These are phyloP conservation scores for Crotalaria pallida DNA, from an alignment of 306 rosid species.

Conservation along the genomic window DNA sequence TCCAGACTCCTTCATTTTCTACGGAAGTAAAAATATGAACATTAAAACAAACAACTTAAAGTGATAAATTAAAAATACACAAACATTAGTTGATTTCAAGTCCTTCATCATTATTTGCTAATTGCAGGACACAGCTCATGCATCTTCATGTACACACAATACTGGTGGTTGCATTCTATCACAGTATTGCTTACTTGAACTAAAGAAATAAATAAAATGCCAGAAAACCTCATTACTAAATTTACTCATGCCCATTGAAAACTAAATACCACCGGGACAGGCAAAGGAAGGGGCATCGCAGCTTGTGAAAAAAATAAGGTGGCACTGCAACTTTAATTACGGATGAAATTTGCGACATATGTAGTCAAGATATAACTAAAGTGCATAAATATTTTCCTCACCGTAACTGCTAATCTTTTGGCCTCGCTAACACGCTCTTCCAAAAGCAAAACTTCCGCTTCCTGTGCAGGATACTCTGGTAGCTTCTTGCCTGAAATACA, in stretches of 20 bases:
- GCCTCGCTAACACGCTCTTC: conserved; percentile 70
- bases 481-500: conserved; percentile 57
- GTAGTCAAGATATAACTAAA: neutral
- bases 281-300: neutral
- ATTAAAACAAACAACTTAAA: neutral
- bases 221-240: neutral
- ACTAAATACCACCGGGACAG: neutral
- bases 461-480: conserved; percentile 54
- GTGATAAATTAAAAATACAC: neutral
- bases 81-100: neutral
- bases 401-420: conserved; percentile 62
- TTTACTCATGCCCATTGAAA: neutral
- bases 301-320: neutral
- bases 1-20: conserved; percentile 64
- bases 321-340: neutral
- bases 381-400: conserved; percentile 13
- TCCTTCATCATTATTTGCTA: neutral
- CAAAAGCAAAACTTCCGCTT: conserved; percentile 66
- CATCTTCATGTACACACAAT: neutral
- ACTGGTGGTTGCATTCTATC: neutral
- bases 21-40: neutral
- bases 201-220: neutral
- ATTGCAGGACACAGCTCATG: neutral
- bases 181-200: neutral
- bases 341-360: neutral